These are phyloP conservation scores for Grigorovia yakushimaensis DNA, from an alignment of 805 yeast genomes.

Conservation along the genomic window DNA sequence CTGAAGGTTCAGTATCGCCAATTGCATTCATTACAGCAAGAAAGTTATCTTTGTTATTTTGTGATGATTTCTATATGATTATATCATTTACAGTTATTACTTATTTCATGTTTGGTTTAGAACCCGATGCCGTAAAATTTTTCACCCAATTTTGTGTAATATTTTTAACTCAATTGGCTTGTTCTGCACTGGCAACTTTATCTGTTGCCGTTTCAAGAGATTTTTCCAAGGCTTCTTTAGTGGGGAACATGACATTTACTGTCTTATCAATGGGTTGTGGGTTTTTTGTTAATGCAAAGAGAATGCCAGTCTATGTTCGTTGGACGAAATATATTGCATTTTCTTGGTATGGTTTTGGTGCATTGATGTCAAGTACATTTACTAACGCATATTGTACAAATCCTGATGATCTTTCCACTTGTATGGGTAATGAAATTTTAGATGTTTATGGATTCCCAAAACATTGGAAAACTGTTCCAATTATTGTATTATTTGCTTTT, in stretches of 20 bases:
- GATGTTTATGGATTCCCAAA: conserved; percentile 48
- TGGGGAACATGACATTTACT: conserved; percentile 57
- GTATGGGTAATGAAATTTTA: conserved; percentile 42
- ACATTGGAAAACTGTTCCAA: conserved; percentile 59
- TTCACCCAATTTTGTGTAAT: conserved; percentile 53
- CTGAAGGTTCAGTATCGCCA: conserved; percentile 58
- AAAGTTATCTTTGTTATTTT: conserved; percentile 50
- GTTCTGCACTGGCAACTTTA: conserved; percentile 22
- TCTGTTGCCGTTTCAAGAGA: conserved; percentile 49
- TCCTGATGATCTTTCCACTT: conserved; percentile 20
- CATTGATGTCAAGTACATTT: conserved; percentile 54
- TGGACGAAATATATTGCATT: conserved; percentile 76
- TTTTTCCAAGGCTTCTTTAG: conserved; percentile 49
- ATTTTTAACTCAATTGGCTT: conserved; percentile 43
- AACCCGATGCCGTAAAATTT: conserved; percentile 41
- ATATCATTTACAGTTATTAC: conserved; percentile 50
- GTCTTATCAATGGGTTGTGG: conserved; percentile 75
- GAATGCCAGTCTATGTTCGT: conserved; percentile 75
- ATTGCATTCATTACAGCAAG: conserved; percentile 59
- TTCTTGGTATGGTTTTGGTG: conserved; percentile 73
- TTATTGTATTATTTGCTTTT: conserved; percentile 51
- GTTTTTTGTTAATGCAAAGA: conserved; percentile 59
- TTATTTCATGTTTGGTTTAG: conserved; percentile 70
- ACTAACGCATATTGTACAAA: conserved; percentile 52
- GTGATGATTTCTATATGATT: conserved; percentile 62